Conservation (phyloP, 495 filamentous ascomycete genomes). For the Alectoria sarmentosa region DNA sequence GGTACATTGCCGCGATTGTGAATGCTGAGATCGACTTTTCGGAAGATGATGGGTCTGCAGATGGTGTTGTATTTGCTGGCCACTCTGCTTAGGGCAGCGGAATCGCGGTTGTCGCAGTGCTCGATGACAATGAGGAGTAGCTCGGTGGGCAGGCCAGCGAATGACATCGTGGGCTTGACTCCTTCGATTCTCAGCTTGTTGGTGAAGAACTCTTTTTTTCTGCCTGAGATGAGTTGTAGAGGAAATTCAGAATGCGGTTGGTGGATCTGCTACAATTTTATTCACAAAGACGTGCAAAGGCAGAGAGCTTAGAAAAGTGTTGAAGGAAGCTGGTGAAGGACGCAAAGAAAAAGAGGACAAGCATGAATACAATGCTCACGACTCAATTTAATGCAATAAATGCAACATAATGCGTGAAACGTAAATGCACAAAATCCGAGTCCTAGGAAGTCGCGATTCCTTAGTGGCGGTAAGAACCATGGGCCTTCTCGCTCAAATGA, state of each 20-base stretch:
- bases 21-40: conserved; percentile 11
- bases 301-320: neutral
- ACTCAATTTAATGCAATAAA: neutral
- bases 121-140: neutral
- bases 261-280: too few species aligned
- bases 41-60: conserved; percentile 10
- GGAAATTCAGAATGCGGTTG: too few species aligned
- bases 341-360: too few species aligned
- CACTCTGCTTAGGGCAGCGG: neutral
- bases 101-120: neutral
- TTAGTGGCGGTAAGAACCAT: neutral
- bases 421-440: neutral
- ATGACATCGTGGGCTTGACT: neutral
- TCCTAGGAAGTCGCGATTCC: neutral
- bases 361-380: too few species aligned
- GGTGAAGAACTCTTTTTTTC: neutral
- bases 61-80: neutral
- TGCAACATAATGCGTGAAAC: neutral
- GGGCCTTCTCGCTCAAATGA: neutral
- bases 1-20: neutral
- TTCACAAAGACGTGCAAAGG: neutral
- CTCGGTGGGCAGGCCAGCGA: neutral
- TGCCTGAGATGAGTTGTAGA: too few species aligned
- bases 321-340: neutral
- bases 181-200: neutral